Conservation (phyloP, 495 filamentous ascomycete genomes). For the Aspergillus cristatus region DNA sequence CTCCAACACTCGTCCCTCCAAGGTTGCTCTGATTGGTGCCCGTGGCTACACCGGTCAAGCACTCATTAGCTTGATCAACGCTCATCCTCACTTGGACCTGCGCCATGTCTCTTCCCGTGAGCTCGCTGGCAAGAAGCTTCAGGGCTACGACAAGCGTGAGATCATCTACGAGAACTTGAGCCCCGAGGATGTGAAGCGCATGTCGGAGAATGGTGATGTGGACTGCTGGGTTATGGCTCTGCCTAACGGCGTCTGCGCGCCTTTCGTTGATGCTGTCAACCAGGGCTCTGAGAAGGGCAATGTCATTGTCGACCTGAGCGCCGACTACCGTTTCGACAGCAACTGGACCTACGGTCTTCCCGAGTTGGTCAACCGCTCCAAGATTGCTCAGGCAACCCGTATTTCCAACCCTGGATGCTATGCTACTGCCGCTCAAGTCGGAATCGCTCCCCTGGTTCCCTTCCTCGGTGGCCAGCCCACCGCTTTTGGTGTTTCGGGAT, state of each 20-base stretch:
- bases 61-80: conserved; percentile 79
- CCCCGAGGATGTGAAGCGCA: conserved; percentile 80
- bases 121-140: conserved; percentile 78
- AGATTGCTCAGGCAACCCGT: conserved; percentile 72
- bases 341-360: conserved; percentile 95
- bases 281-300: conserved; percentile 61
- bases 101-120: conserved; percentile 92
- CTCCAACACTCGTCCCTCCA: conserved; percentile 70
- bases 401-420: conserved; percentile 97
- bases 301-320: conserved; percentile 86
- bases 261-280: conserved; percentile 87
- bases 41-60: conserved; percentile 95
- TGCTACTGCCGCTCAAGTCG: conserved; percentile 91
- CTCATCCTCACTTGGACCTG: conserved; percentile 90
- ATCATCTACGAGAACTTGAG: conserved; percentile 89
- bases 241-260: conserved; percentile 94
- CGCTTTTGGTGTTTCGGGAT: conserved; percentile 89
- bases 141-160: conserved; percentile 88
- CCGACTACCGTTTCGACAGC: conserved; percentile 87
- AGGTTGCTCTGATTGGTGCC: conserved; percentile 87
- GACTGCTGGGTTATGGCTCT: conserved; percentile 99
- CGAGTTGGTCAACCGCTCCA: conserved; percentile 68
- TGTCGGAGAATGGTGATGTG: conserved; percentile 85
- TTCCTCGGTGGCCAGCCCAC: conserved; percentile 74
- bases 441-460: conserved; percentile 73